Base-by-base conservation (phyloP, 768 basidiomycete species). In the Zangia roseola region DNA sequence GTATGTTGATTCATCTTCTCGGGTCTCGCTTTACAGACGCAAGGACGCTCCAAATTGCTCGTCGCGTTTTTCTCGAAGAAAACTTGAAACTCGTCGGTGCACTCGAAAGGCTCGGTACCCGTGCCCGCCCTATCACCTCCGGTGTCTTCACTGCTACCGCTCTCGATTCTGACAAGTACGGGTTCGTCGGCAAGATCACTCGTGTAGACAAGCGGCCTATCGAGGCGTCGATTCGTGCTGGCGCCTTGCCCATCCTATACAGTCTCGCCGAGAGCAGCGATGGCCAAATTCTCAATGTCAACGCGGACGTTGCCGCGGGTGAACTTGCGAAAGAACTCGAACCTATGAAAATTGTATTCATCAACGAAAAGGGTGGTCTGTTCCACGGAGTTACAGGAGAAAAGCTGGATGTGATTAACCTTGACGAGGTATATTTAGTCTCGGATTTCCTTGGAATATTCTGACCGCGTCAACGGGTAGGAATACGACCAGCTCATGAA, bases 201-300 rank as follows among this genome's bases (percentile, higher is more conserved):
- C 82, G 81, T 50, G 84, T 98, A 53, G 94, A 99, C 74, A 98
- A 97, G 72, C 83, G 93, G 26, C 94, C 97, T 24, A 81, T 99
- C 50, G 97, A 99, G 70, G 95, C 94, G 3, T 85, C 94, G 40
- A 99, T 99, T 67, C 84, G 91, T 39, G 94, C 95, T 1, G 95
- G 97, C 26, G 94, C 93, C 19, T 78, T 99, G 21, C 97, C 97
- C 49, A 97, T 99, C 70, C 77, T 98, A 17, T 97, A 94, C 55
- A 90, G 86, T 67, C 75, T 99, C 43, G 95, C 97, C 6, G 97
- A 98, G 71, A 89, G 90, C 28, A 79, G 84, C 19, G 92, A 97
- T 28, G 97, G 97, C n/a, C 97, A 99, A 69, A 94, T 99, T 59
- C 77, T 98, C 54, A 99, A 99, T 61, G 97, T 99, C 67, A 99